Conservation (phyloP, 2,329 filamentous ascomycete genomes). For the Dryadomyces quercivorus region DNA sequence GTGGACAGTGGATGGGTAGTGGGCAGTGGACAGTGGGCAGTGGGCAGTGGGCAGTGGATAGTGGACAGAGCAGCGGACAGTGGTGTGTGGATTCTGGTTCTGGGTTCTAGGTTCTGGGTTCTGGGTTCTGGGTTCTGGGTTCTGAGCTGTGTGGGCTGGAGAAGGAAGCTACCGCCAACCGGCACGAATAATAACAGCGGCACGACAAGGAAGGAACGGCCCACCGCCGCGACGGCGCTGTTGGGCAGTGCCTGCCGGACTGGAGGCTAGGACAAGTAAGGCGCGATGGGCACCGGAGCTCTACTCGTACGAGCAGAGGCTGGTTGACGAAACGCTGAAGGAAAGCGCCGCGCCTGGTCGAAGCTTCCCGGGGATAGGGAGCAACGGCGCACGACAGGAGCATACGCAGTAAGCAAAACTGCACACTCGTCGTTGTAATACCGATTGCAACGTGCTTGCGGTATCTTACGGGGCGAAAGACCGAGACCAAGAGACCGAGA, state of each 20-base stretch:
- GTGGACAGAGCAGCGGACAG: too few relatives aligned
- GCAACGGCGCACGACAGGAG: not conserved
- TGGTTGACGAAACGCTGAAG: not conserved
- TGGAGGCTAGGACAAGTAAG: not conserved
- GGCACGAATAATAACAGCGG: not conserved
- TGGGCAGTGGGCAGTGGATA: too few relatives aligned
- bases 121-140: not conserved
- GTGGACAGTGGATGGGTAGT: too few relatives aligned
- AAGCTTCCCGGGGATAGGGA: not conserved
- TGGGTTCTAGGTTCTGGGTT: not conserved
- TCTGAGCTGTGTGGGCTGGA: not conserved
- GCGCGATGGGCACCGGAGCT: not conserved
- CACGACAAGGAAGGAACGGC: constrained; percentile 7
- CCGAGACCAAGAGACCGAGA: too few relatives aligned
- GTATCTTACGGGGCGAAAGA: too few relatives aligned
- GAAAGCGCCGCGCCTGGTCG: not conserved
- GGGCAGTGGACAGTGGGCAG: too few relatives aligned
- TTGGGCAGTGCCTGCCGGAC: not conserved
- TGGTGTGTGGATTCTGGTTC: too few relatives aligned
- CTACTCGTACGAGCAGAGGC: not conserved
- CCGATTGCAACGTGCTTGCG: too few relatives aligned
- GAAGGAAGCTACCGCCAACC: constrained; percentile 1
- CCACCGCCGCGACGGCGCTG: constrained; percentile 1
- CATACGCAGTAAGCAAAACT: not conserved
- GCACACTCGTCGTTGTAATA: not conserved